phyloP scores from a whole-genome alignment of 306 rosid genomes.

The Begonia masoniana region DNA sequence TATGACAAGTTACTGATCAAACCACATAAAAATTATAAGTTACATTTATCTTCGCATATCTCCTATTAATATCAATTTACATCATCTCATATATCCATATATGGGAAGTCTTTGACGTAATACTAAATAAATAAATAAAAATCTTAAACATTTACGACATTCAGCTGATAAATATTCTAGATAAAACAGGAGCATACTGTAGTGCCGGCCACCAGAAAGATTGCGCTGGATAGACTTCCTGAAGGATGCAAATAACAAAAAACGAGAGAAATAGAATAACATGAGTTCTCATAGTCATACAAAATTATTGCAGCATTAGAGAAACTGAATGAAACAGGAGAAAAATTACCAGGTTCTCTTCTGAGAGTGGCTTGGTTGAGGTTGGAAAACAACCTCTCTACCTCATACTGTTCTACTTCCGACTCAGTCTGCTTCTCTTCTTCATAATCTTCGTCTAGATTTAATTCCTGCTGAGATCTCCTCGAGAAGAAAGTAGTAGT shows the following conservation, averaged over 20 bases:
- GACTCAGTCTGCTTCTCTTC: background rate
- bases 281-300: background rate
- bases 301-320: background rate
- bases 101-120: too few species aligned
- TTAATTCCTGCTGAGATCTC: background rate
- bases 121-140: too few species aligned
- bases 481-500: slow-evolving; percentile 6
- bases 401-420: slow-evolving; percentile 7
- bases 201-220: slow-evolving; percentile 61
- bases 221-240: slow-evolving; percentile 63
- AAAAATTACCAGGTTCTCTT: slow-evolving; percentile 59
- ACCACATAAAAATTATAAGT: too few species aligned
- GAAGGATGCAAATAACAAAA: slow-evolving; percentile 7
- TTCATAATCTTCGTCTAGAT: background rate
- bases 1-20: too few species aligned
- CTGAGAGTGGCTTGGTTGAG: slow-evolving; percentile 54
- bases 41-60: too few species aligned
- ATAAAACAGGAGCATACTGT: slow-evolving; percentile 24
- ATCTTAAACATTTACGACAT: too few species aligned
- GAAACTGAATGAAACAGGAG: background rate
- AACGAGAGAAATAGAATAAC: background rate
- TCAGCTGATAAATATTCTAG: too few species aligned
- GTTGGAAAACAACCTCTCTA: slow-evolving; percentile 60
- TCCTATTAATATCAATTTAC: too few species aligned
- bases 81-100: too few species aligned